Evolutionary conservation across 1,284 basidiomycete genomes (phyloP).

Genomic region (Psilocybe mexicana): DNA sequence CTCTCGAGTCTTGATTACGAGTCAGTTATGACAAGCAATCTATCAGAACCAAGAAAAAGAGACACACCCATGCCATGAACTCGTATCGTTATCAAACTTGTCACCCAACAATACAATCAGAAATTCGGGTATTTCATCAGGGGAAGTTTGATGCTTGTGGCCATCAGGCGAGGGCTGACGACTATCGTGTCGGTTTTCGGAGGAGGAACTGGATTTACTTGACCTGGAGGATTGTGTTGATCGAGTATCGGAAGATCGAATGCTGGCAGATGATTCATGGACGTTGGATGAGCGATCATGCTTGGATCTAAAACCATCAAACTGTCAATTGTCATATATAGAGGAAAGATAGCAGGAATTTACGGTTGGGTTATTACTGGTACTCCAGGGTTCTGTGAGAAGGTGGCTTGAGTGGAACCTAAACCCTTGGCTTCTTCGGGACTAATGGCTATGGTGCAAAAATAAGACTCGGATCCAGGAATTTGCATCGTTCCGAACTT

Average conservation of each 20-base stretch:
- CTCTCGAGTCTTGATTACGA: slow-evolving; percentile 30
- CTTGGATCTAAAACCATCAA: slow-evolving; percentile 10
- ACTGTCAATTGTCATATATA: neutral
- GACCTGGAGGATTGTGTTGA: slow-evolving; percentile 29
- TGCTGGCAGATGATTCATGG: slow-evolving; percentile 22
- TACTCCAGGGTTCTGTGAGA: neutral
- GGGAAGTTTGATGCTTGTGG: slow-evolving; percentile 1
- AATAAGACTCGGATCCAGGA: neutral
- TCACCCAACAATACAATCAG: slow-evolving; percentile 40
- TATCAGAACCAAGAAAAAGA: neutral
- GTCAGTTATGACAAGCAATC: neutral
- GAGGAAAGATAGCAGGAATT: neutral
- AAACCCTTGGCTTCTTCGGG: neutral
- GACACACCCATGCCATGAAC: slow-evolving; percentile 43
- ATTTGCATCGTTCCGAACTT: slow-evolving; percentile 5
- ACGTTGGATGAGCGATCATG: slow-evolving; percentile 1
- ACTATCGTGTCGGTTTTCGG: slow-evolving; percentile 15
- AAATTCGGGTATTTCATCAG: slow-evolving; percentile 30
- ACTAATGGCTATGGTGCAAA: neutral
- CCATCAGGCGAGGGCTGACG: slow-evolving; percentile 7
- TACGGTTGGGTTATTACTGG: slow-evolving; percentile 1
- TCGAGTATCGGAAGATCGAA: slow-evolving; percentile 26
- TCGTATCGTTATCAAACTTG: slow-evolving; percentile 29
- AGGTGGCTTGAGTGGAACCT: neutral
- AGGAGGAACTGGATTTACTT: slow-evolving; percentile 24